Percentiles rank a stretch among this genome's conserved stretches.
phyloP scores from a whole-genome alignment of 1,284 basidiomycete genomes.

The Blastosporella zonata region DNA sequence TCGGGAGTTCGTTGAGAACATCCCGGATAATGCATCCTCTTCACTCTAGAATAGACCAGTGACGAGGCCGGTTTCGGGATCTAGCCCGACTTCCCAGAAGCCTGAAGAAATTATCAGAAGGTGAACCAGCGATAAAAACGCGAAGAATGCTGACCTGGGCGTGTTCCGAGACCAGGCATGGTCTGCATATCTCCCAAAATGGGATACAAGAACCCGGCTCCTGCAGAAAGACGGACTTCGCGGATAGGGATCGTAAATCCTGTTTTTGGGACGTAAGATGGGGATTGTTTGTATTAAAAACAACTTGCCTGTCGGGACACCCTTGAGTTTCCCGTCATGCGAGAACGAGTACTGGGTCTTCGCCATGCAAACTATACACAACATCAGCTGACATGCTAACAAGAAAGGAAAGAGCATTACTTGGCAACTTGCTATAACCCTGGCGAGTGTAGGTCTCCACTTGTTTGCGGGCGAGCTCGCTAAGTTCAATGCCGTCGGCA shows the following conservation, averaged over 20 bases:
- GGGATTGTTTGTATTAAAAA: slow-evolving; percentile 2
- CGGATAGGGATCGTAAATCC: slow-evolving; percentile 95
- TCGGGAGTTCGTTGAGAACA: slow-evolving; percentile 16
- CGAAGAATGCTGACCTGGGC: slow-evolving; percentile 62
- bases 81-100: slow-evolving; percentile 86
- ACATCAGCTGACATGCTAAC: slow-evolving; percentile 13
- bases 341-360: slow-evolving; percentile 98
- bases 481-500: slow-evolving; percentile 85
- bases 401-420: slow-evolving; percentile 43
- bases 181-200: slow-evolving; percentile 95
- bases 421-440: slow-evolving; percentile 78
- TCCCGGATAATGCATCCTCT: slow-evolving; percentile 2
- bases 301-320: slow-evolving; percentile 67
- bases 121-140: not conserved
- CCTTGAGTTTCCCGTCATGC: slow-evolving; percentile 90
- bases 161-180: slow-evolving; percentile 95
- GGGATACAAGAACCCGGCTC: slow-evolving; percentile 95
- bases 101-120: slow-evolving; percentile 40
- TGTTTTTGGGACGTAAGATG: slow-evolving; percentile 20
- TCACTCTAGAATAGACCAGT: slow-evolving; percentile 67
- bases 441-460: slow-evolving; percentile 91
- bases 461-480: slow-evolving; percentile 81
- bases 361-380: slow-evolving; percentile 84
- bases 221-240: slow-evolving; percentile 85
- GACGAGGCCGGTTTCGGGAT: slow-evolving; percentile 67